These are phyloP conservation scores for Podospora comata DNA, from an alignment of 495 filamentous ascomycete genomes.

Conservation along the genomic window DNA sequence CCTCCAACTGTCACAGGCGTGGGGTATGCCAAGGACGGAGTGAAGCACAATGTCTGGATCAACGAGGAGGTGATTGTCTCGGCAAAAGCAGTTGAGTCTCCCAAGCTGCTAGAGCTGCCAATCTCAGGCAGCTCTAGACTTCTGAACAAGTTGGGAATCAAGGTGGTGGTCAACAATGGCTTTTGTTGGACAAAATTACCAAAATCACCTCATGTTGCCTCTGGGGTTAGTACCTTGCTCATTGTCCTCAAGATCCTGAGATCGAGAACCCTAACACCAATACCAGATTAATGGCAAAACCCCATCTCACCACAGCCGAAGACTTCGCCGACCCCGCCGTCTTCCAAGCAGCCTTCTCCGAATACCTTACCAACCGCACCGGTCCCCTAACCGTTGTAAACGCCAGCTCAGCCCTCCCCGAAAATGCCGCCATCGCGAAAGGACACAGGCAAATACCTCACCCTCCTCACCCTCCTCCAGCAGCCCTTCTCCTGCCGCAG, in stretches of 20 bases:
- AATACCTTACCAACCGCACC: neutral
- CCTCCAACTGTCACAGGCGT: conserved; percentile 38
- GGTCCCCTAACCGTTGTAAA: conserved; percentile 2
- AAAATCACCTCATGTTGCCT: conserved; percentile 21
- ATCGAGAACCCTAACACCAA: neutral
- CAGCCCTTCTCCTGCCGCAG: conserved; percentile 52
- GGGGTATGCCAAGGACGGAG: conserved; percentile 44
- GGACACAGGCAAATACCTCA: conserved; percentile 12
- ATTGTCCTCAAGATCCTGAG: neutral
- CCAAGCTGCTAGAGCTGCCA: conserved; percentile 50
- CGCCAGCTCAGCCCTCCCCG: neutral
- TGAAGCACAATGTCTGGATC: conserved; percentile 39
- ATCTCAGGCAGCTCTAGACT: conserved; percentile 35
- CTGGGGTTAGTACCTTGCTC: conserved; percentile 44
- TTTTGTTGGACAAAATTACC: conserved; percentile 48
- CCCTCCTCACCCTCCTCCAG: conserved; percentile 30
- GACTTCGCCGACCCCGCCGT: neutral
- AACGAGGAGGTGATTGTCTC: conserved; percentile 53
- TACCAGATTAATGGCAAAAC: neutral
- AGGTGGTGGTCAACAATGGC: conserved; percentile 46
- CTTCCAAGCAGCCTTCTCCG: neutral
- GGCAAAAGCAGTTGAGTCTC: conserved; percentile 49
- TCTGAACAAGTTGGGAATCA: conserved; percentile 39
- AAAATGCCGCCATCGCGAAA: neutral
- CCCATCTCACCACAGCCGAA: neutral